Conservation (phyloP, 257 asterid genomes). For the Nicotiana knightiana region DNA sequence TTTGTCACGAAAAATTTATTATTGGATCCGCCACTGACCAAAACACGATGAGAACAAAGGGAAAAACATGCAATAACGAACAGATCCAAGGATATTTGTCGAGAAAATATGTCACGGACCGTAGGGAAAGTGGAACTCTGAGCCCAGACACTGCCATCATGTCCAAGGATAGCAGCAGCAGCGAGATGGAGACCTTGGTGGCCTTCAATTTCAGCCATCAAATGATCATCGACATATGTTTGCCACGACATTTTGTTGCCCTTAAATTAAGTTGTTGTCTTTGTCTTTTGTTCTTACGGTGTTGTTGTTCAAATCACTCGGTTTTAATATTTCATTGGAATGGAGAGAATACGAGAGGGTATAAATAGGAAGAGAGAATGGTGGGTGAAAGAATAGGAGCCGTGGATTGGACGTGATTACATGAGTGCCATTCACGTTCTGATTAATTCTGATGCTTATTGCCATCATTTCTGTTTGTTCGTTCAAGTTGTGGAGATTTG, state of each 20-base stretch:
- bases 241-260: slow-evolving; percentile 52
- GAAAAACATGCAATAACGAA: neutral
- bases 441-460: neutral
- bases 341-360: neutral
- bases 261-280: neutral
- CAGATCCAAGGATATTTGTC: neutral
- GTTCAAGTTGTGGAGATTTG: neutral
- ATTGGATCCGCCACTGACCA: no score
- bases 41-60: no score
- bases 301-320: neutral
- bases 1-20: no score
- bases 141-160: slow-evolving; percentile 55
- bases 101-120: slow-evolving; percentile 6
- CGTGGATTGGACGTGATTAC: slow-evolving; percentile 7
- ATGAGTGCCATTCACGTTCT: slow-evolving; percentile 1
- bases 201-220: slow-evolving; percentile 56
- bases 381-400: neutral
- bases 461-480: neutral
- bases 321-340: neutral
- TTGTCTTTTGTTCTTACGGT: neutral
- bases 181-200: slow-evolving; percentile 34
- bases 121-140: slow-evolving; percentile 51
- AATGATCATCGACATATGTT: slow-evolving; percentile 50
- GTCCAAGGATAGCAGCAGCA: slow-evolving; percentile 54
- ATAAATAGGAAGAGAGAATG: slow-evolving; percentile 5